Evolutionary conservation across 2,329 filamentous ascomycete genomes (phyloP).

Genomic region (Aureobasidium sp.): DNA sequence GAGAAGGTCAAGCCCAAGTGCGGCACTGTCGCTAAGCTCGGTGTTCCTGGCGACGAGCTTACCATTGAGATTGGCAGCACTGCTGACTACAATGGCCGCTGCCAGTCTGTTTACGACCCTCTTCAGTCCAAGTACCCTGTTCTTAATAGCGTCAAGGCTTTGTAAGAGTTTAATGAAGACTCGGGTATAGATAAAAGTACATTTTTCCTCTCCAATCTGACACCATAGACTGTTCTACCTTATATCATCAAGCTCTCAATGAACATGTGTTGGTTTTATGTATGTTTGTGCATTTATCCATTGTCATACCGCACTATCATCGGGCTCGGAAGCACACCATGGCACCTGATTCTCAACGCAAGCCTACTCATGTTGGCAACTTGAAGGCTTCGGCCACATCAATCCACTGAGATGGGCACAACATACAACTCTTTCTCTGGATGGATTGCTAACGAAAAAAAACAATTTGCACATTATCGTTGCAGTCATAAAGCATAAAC

Average conservation of each 20-base stretch:
- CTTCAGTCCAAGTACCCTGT: constrained; percentile 14
- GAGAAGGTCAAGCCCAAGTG: constrained; percentile 4
- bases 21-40: constrained; percentile 4
- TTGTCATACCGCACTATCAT: too few relatives aligned
- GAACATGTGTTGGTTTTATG: too few relatives aligned
- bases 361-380: background rate
- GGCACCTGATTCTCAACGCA: too few relatives aligned
- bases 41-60: constrained; percentile 12
- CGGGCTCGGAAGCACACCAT: too few relatives aligned
- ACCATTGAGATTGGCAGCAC: constrained; percentile 1
- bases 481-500: background rate
- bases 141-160: constrained; percentile 18
- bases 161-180: background rate
- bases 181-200: constrained; percentile 14
- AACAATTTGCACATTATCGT: background rate
- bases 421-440: too few relatives aligned
- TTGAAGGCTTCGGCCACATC: background rate
- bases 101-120: constrained; percentile 11
- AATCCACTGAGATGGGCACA: too few relatives aligned
- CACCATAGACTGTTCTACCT: background rate
- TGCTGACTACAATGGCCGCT: constrained; percentile 8
- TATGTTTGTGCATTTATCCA: too few relatives aligned
- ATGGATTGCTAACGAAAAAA: too few relatives aligned
- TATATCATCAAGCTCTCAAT: too few relatives aligned
- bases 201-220: background rate